phyloP scores from a whole-genome alignment of 2,329 filamentous ascomycete species.

The Botryotinia convoluta region DNA sequence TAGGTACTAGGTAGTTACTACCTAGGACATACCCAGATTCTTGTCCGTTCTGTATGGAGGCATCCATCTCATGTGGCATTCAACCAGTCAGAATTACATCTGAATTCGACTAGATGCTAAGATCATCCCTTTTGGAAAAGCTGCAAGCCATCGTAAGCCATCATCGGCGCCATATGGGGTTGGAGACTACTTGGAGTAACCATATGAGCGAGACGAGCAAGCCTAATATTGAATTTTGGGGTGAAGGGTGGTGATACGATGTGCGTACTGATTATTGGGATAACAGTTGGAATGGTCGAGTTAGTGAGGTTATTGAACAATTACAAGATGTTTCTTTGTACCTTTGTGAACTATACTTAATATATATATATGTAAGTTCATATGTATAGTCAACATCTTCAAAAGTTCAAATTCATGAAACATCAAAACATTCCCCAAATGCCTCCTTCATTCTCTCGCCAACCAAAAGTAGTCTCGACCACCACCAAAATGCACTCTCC shows the following conservation, averaged over 20 bases:
- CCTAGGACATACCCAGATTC: not conserved
- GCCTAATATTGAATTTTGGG: slow-evolving; percentile 5
- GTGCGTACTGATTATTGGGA: not conserved
- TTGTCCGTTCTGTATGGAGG: not conserved
- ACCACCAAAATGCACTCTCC: not conserved
- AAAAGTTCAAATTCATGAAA: not conserved
- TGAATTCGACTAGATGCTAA: not conserved
- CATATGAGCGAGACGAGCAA: not conserved
- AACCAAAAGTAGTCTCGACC: not conserved
- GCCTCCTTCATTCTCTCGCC: not conserved
- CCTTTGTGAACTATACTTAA: too few relatives aligned
- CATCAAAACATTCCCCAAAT: not conserved
- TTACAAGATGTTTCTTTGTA: not conserved
- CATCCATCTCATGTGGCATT: slow-evolving; percentile 2
- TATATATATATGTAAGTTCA: not conserved
- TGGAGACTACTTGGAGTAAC: not conserved
- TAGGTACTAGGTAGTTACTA: not conserved
- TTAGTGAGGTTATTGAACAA: not conserved
- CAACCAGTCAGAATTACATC: not conserved
- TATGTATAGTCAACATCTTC: not conserved
- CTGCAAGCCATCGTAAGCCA: not conserved
- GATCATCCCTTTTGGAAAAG: not conserved
- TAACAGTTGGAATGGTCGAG: not conserved
- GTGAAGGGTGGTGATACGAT: not conserved
- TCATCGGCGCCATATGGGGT: not conserved